These are phyloP conservation scores for Cucurbita ficifolia DNA, from an alignment of 306 rosid species.

Conservation along the genomic window DNA sequence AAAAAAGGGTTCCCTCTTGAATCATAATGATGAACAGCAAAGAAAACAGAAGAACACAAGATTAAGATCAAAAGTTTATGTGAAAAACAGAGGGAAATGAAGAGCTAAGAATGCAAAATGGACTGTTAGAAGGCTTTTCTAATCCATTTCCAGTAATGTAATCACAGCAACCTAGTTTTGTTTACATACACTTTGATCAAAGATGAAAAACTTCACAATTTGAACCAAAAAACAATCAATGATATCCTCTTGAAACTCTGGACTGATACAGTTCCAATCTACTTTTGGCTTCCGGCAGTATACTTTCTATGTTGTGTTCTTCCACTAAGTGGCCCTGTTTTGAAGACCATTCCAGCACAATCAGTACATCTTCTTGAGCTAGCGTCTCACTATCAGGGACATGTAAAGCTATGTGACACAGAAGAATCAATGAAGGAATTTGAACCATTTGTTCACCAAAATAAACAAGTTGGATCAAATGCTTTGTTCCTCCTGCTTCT, in stretches of 20 bases:
- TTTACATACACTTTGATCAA: neutral
- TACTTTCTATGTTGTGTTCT: slow-evolving; percentile 17
- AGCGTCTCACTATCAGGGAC: slow-evolving; percentile 62
- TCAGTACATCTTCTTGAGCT: slow-evolving; percentile 63
- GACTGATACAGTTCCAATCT: slow-evolving; percentile 73
- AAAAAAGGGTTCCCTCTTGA: neutral
- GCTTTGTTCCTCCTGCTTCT: slow-evolving; percentile 53
- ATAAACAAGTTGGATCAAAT: slow-evolving; percentile 46
- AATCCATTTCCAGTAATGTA: neutral
- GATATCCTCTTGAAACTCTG: slow-evolving; percentile 59
- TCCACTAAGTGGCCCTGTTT: slow-evolving; percentile 35
- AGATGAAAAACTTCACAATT: neutral
- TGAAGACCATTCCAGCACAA: slow-evolving; percentile 60
- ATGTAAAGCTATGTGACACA: slow-evolving; percentile 45
- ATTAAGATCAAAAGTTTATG: neutral
- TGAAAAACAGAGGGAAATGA: neutral
- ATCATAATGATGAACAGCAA: neutral
- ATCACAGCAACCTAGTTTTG: neutral
- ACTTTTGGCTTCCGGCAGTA: slow-evolving; percentile 63
- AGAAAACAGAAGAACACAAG: neutral
- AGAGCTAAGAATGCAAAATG: neutral
- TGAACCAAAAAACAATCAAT: slow-evolving; percentile 12
- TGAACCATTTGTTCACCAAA: slow-evolving; percentile 57
- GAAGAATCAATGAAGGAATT: slow-evolving; percentile 36
- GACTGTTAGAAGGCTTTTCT: neutral